Evolutionary conservation across 495 filamentous ascomycete species (phyloP).

Genomic region (Penicillium cosmopolitanum): DNA sequence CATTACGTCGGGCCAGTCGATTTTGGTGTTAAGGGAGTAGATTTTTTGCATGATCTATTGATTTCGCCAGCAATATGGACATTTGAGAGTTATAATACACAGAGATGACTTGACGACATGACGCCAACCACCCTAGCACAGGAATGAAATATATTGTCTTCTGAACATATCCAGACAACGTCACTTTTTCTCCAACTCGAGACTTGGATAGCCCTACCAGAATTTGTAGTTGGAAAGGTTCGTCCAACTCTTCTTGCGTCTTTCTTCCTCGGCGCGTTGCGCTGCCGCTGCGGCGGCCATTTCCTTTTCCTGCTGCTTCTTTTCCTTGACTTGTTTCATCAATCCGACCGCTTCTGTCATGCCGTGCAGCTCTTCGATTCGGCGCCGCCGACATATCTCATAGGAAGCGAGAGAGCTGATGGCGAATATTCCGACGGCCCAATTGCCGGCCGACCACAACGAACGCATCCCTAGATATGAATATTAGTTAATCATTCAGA

Average conservation of each 20-base stretch:
- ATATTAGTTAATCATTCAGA: constrained; percentile 6
- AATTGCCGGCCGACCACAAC: constrained; percentile 68
- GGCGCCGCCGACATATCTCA: constrained; percentile 77
- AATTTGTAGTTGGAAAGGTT: constrained; percentile 54
- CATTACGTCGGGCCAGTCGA: not conserved
- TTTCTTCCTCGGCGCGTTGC: constrained; percentile 48
- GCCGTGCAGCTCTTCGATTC: constrained; percentile 71
- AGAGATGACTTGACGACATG: constrained; percentile 34
- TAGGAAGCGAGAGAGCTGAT: constrained; percentile 66
- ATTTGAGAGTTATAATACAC: constrained; percentile 35
- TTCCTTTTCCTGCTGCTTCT: constrained; percentile 68
- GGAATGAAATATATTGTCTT: constrained; percentile 38
- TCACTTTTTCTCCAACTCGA: constrained; percentile 38
- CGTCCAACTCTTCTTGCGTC: constrained; percentile 58
- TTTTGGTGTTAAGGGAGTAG: constrained; percentile 10
- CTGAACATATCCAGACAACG: constrained; percentile 35
- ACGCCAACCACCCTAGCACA: constrained; percentile 20
- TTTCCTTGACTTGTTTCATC: constrained; percentile 71
- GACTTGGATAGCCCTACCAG: constrained; percentile 41
- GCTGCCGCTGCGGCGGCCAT: constrained; percentile 54
- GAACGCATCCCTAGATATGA: constrained; percentile 42
- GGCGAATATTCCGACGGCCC: constrained; percentile 78
- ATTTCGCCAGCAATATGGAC: constrained; percentile 14
- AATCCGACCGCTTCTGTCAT: constrained; percentile 82
- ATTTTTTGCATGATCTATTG: constrained; percentile 5